Base-by-base conservation (phyloP, 164 flowering plant species). In the Macadamia tetraphylla region DNA sequence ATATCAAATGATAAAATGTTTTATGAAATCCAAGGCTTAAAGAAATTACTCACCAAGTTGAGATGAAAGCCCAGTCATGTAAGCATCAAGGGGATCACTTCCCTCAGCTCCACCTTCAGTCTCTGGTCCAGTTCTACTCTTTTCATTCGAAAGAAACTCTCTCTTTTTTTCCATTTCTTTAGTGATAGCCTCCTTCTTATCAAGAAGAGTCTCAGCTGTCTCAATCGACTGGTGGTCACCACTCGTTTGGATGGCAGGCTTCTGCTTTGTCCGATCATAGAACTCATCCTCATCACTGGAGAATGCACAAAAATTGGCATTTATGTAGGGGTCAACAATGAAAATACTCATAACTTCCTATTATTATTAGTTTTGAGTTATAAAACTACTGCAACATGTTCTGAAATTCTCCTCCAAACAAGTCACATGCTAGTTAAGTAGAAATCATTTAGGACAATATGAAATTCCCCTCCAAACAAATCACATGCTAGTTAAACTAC, bases 231-330 rank as follows among this genome's bases (percentile, higher is more conserved):
- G 84, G 48, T 58, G 79, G 58, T 87, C 92, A 69, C 78, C 84
- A 67, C 60, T 69, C 76, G 82, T 86, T 53, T 73, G 71, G 14
- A 42, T 71, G 14, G 84, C 68, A 30, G 78, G 68, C 69, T 87
- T 82, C 79, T 84, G 87, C 83, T 84, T 83, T 62, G 98, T 88
- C 67, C 97, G 96, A 76, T 92, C 99, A 78, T 90, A 92, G 69
- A 92, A 95, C 56, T 95, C 98, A 79, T 95, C 99, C 64, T 95
- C 99, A 78, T 92, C 99, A 81, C 97, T 94, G 81, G 14, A 70
- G 9, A 73, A 75, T 10, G 29, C 29, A 2, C 15, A 60, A 18
- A 6, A 17, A 44, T 29, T 32, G 46, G 46, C 29, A 49, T 10
- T 6, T 29, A 32, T 13, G 32, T 32, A 1, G 31, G 40, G 7